Base-by-base conservation (phyloP, 345 rosid genomes). In the Bruguiera gymnorhiza region DNA sequence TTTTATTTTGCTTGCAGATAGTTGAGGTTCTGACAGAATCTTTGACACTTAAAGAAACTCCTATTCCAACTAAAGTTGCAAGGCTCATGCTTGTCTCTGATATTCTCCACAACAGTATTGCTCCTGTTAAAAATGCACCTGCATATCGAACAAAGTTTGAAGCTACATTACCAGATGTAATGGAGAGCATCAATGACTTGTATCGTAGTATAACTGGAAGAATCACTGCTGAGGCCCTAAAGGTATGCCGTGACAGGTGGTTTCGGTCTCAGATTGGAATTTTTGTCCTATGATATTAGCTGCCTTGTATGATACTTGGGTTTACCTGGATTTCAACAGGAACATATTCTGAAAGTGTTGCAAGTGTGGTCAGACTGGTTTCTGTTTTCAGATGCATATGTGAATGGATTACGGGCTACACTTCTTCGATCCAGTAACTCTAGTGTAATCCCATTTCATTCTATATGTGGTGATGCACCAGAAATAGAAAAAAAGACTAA, bases 311-410 rank as follows among this genome's bases (percentile, higher is more conserved):
- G 68, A 24, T 24, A 10, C 13, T 67, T 52, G 69, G 62, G 59
- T 67, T 53, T 67, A 10, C 73, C 29, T 71, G 69, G 63, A 34
- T 32, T 70, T 71, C 32, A 76, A 75, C 83, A 96, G 99, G 98
- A 96, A 81, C 92, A 97, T 50, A 91, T 95, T 62, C 81, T 95
- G 82, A 95, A 92, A 85, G 99, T 95, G 48, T 79, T 95, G 83
- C 98, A 95, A 78, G 99, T 95, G 51, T 95, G 99, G 99, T 83
- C 97, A 50, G 99, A 96, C 70, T 92, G 98, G 99, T 96, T 96
- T 86, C 93, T 96, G 66, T 96, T 96, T 77, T 92, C 98, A 61
- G 99, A 96, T 75, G 99, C 98, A 63, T 96, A 96, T 80, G 92
- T 96, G 63, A 83, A 87, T 74, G 99, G 99, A 71, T 81, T 96